phyloP scores from a whole-genome alignment of 2,329 filamentous ascomycete genomes.

The Tolypocladium endophyticum region DNA sequence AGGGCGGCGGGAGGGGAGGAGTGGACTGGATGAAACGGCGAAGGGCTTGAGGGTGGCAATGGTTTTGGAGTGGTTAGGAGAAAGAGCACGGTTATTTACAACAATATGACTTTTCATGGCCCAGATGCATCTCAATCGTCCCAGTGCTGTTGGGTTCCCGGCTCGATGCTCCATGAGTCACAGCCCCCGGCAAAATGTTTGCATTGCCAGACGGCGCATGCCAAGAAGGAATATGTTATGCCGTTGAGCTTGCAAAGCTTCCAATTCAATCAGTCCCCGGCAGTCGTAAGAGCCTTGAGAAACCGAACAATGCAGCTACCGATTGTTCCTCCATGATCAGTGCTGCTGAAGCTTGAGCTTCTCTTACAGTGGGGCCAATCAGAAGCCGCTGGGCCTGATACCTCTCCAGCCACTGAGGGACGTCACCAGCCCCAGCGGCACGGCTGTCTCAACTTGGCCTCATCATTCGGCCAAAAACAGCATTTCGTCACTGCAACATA shows the following conservation, averaged over 20 bases:
- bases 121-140: neutral
- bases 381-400: neutral
- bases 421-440: neutral
- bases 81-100: neutral
- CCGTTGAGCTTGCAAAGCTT: neutral
- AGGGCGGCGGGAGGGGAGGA: neutral
- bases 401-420: no score
- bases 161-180: neutral
- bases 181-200: neutral
- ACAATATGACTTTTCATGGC: neutral
- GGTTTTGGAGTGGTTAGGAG: neutral
- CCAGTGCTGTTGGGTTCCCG: neutral
- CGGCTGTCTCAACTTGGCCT: conserved; percentile 1
- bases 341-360: neutral
- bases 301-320: neutral
- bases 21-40: neutral
- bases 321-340: neutral
- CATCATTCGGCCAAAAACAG: neutral
- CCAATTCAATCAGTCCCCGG: neutral
- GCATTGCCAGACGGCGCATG: neutral
- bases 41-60: neutral
- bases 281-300: neutral
- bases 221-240: neutral
- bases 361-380: neutral
- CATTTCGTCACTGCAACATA: neutral